Evolutionary conservation across 1,284 basidiomycete species (phyloP), one percentile per base, ranked within the genome.

Genomic region (Bondarzewia mesenterica): DNA sequence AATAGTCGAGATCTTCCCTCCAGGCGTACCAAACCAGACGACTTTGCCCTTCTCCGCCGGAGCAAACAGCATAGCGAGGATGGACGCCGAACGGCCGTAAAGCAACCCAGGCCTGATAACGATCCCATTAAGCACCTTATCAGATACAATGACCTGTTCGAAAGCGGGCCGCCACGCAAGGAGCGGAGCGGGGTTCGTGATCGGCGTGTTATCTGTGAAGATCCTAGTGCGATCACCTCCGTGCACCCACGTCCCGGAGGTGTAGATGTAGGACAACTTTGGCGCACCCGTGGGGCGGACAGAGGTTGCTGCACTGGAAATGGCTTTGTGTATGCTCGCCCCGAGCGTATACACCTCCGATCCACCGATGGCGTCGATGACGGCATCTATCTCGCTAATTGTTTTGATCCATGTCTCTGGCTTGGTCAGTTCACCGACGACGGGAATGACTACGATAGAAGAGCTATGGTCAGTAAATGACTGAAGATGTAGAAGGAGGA

Each of bases 251-350:
- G 66, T 66, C 18, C 70, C 70, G 2, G 72, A 75, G 7, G 71
- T 73, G 58, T 73, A 74, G 52, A 80, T 74, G 62, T 73, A 78
- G 3, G 70, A 64, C 42, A 75, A 63, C 56, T 71, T 71, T 1
- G 73, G 66, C 2, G 65, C 55, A 49, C 57, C 47, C 0, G 59
- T 43, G 3, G 70, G 61, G 5, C 72, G 70, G 20, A 58, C 51
- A 5, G 59, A 57, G 21, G 61, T 49, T 5, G 64, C 61, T 7
- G 66, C 63, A 2, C 58, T 50, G 5, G 58, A 58, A 40, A 70
- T 55, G 5, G 67, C 63, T 46, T 66, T 53, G 46, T 77, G 63
- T 12, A 74, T 58, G 52, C 50, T 23, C 16, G 55, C 37, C 6
- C 57, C 50, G 18, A 61, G 20, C 8, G 49, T 54, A 5, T 49